These are phyloP conservation scores for Hyaloscypha variabilis DNA, from an alignment of 495 filamentous ascomycete species.

Conservation along the genomic window DNA sequence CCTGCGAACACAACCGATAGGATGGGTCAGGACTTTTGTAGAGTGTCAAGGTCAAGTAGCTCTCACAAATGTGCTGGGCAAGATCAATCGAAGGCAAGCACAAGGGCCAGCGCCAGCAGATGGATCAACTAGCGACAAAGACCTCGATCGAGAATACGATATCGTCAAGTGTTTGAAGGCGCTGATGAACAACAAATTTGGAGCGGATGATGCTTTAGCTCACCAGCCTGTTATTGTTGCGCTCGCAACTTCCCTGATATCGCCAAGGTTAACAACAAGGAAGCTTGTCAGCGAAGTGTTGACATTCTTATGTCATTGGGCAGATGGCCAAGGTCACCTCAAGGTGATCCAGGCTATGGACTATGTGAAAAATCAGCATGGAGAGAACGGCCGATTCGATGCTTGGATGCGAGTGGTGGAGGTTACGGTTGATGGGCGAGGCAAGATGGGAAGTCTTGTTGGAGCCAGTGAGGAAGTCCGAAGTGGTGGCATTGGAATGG, in stretches of 20 bases:
- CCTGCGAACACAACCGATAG: constrained; percentile 92
- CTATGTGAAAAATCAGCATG: constrained; percentile 83
- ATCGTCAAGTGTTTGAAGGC: constrained; percentile 97
- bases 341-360: constrained; percentile 95
- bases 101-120: constrained; percentile 71
- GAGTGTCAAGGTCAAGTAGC: constrained; percentile 98
- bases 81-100: constrained; percentile 86
- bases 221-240: constrained; percentile 91
- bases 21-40: constrained; percentile 95
- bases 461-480: constrained; percentile 96
- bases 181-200: constrained; percentile 98
- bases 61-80: constrained; percentile 87
- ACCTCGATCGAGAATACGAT: constrained; percentile 94
- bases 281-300: constrained; percentile 96
- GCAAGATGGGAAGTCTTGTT: constrained; percentile 97
- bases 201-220: constrained; percentile 91
- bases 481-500: constrained; percentile 97
- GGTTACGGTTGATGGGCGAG: constrained; percentile 93
- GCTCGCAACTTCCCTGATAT: constrained; percentile 83
- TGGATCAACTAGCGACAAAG: constrained; percentile 74
- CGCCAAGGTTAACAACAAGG: constrained; percentile 85
- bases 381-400: constrained; percentile 95
- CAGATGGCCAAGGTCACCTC: constrained; percentile 86
- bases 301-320: constrained; percentile 98
- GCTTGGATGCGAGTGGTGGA: constrained; percentile 99